Percentiles rank a stretch among this genome's conserved stretches.
phyloP scores from a whole-genome alignment of 345 rosid species.

The Tarenaya hassleriana region DNA sequence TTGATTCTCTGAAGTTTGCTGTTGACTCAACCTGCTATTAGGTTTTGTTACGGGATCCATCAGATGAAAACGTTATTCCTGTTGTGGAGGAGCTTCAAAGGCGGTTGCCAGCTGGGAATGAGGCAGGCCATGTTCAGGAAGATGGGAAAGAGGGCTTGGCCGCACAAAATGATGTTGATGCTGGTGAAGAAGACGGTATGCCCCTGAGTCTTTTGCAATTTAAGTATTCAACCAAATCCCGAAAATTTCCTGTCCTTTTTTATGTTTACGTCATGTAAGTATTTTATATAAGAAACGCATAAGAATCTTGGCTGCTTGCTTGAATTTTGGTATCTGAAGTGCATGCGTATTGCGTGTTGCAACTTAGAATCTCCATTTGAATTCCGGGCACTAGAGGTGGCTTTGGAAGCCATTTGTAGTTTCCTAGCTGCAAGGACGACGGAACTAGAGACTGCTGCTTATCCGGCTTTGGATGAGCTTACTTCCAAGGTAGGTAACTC shows the following conservation, averaged over 20 bases:
- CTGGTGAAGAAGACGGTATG: conserved; percentile 89
- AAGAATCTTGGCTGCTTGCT: conserved; percentile 2
- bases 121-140: conserved; percentile 34
- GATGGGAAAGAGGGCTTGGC: conserved; percentile 39
- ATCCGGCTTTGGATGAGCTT: conserved; percentile 96
- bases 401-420: conserved; percentile 93
- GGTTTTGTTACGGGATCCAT: conserved; percentile 88
- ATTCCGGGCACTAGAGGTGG: conserved; percentile 85
- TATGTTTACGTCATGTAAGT: too few species aligned
- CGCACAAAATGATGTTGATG: conserved; percentile 56
- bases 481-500: conserved; percentile 67
- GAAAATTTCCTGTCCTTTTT: background rate
- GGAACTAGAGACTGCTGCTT: conserved; percentile 83
- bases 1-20: background rate
- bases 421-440: conserved; percentile 85
- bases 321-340: conserved; percentile 9
- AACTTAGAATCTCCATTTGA: conserved; percentile 76
- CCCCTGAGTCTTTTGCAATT: background rate
- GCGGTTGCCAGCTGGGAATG: conserved; percentile 47
- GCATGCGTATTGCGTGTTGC: conserved; percentile 23
- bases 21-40: conserved; percentile 10
- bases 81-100: conserved; percentile 88
- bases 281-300: too few species aligned
- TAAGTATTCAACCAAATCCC: background rate
- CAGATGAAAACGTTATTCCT: conserved; percentile 73